phyloP scores from a whole-genome alignment of 2,329 filamentous ascomycete genomes.

The Lachnellula subtilissima region DNA sequence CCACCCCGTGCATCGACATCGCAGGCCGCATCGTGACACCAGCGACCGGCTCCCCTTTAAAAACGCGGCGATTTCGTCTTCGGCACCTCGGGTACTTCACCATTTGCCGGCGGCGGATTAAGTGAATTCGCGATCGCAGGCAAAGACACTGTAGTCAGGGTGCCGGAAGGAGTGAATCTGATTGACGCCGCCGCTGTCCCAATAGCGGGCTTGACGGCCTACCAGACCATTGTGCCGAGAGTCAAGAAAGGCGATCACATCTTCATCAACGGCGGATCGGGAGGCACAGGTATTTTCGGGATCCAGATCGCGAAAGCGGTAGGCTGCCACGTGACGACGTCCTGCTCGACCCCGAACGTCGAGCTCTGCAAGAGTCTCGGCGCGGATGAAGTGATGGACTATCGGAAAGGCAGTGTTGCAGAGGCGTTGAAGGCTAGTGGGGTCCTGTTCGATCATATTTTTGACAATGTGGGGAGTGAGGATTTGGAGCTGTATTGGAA shows the following conservation, averaged over 20 bases:
- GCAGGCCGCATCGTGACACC: conserved; percentile 33
- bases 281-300: conserved; percentile 54
- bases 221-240: conserved; percentile 39
- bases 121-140: conserved; percentile 5
- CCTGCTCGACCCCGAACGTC: conserved; percentile 53
- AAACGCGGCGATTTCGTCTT: conserved; percentile 38
- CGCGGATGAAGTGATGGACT: conserved; percentile 34
- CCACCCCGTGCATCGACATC: conserved; percentile 41
- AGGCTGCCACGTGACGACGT: conserved; percentile 53
- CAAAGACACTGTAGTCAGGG: conserved; percentile 10
- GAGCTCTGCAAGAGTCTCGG: conserved; percentile 53
- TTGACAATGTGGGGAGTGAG: conserved; percentile 20
- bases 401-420: conserved; percentile 12
- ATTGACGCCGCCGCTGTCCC: conserved; percentile 38
- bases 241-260: conserved; percentile 47
- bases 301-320: conserved; percentile 60
- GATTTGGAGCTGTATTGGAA: conserved; percentile 14
- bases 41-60: conserved; percentile 24
- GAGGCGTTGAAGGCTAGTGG: conserved; percentile 10
- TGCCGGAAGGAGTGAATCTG: conserved; percentile 36
- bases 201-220: conserved; percentile 35
- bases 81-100: conserved; percentile 31
- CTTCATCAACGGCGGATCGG: conserved; percentile 62
- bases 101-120: conserved; percentile 21
- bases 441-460: conserved; percentile 19